A percentile compares a stretch with the other conserved stretches of the same genome.
Conservation (phyloP, 345 rosid species). For the Draba incana region DNA sequence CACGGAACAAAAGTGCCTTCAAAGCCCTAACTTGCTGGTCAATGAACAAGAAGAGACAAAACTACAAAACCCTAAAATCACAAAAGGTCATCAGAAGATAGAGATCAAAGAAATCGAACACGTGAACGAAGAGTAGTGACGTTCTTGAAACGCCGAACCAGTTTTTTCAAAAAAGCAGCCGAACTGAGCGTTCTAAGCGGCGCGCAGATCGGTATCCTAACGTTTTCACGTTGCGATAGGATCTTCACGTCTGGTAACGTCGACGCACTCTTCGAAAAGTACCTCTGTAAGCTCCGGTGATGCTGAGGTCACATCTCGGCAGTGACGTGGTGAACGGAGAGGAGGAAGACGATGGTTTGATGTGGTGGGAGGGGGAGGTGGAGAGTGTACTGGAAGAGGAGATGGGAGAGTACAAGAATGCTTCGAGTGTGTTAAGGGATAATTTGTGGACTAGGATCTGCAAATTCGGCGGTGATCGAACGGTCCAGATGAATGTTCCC, state of each 20-base stretch:
- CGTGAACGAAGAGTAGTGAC: slow-evolving; percentile 42
- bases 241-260: slow-evolving; percentile 43
- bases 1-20: neutral
- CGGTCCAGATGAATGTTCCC: slow-evolving; percentile 23
- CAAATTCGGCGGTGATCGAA: slow-evolving; percentile 26
- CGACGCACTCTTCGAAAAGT: slow-evolving; percentile 29
- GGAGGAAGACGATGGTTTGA: slow-evolving; percentile 14
- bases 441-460: slow-evolving; percentile 30
- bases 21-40: slow-evolving; percentile 23
- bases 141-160: slow-evolving; percentile 41
- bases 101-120: slow-evolving; percentile 34
- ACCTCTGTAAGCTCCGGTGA: slow-evolving; percentile 28
- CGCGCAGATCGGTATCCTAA: slow-evolving; percentile 38
- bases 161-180: slow-evolving; percentile 41
- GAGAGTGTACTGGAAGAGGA: slow-evolving; percentile 40
- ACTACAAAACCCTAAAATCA: slow-evolving; percentile 26
- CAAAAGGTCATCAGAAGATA: slow-evolving; percentile 42
- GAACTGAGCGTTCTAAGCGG: slow-evolving; percentile 42
- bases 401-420: slow-evolving; percentile 34
- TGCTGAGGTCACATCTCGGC: slow-evolving; percentile 15
- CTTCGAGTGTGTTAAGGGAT: slow-evolving; percentile 23
- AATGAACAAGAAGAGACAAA: slow-evolving; percentile 22
- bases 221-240: slow-evolving; percentile 37
- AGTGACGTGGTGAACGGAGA: slow-evolving; percentile 5
- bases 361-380: slow-evolving; percentile 45